A percentile compares a stretch with the other conserved stretches of the same genome.
These are phyloP conservation scores for Hirschioporus abietinus DNA, from an alignment of 768 basidiomycete genomes.

Conservation along the genomic window DNA sequence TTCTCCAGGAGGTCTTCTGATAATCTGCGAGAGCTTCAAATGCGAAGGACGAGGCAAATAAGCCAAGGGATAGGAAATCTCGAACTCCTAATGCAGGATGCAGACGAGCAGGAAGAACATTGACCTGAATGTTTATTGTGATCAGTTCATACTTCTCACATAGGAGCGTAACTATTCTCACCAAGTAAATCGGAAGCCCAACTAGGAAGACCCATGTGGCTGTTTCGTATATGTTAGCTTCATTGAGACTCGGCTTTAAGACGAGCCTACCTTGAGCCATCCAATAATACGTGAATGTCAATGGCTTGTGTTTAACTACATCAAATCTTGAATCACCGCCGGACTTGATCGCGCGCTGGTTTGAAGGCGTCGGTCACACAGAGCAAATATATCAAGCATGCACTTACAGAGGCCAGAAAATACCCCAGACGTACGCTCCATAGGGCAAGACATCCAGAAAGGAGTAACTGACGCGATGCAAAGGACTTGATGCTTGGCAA, in stretches of 20 bases:
- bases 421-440: conserved; percentile 62
- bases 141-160: background rate
- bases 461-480: conserved; percentile 55
- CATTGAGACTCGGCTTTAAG: background rate
- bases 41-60: conserved; percentile 53
- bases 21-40: conserved; percentile 59
- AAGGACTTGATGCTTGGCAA: conserved; percentile 42
- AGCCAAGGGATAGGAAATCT: conserved; percentile 48
- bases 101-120: conserved; percentile 42
- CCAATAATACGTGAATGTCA: conserved; percentile 54
- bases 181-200: conserved; percentile 64
- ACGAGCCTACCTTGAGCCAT: conserved; percentile 45
- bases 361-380: background rate
- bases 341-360: conserved; percentile 40
- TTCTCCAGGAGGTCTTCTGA: conserved; percentile 62
- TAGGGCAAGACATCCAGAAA: conserved; percentile 49
- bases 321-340: conserved; percentile 67
- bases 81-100: conserved; percentile 48
- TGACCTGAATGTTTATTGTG: conserved; percentile 26
- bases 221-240: conserved; percentile 15
- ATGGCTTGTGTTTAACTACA: conserved; percentile 43
- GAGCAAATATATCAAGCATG: background rate
- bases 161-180: conserved; percentile 14
- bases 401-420: conserved; percentile 49
- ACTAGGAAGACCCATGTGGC: conserved; percentile 66